These are phyloP conservation scores for Acanthamoeba sp. DNA, from an alignment of 208 protist species.

Conservation along the genomic window DNA sequence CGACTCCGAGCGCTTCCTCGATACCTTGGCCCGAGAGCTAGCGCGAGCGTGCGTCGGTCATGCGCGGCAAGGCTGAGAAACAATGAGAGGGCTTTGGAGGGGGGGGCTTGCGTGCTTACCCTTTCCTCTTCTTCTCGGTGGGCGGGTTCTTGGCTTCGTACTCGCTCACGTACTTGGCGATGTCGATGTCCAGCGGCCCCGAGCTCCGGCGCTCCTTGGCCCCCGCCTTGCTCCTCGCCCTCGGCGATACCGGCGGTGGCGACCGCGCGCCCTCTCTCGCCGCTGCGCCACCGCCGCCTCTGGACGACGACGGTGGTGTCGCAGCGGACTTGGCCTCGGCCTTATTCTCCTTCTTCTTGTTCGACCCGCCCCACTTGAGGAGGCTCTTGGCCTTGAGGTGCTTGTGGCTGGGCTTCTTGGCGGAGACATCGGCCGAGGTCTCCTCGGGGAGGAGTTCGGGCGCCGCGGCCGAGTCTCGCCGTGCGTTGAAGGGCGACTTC, in stretches of 20 bases:
- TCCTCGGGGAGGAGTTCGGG: background rate
- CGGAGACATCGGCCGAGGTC: background rate
- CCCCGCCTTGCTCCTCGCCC: background rate
- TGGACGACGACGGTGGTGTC: background rate
- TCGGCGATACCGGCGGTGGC: background rate
- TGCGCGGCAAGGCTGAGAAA: too few species aligned
- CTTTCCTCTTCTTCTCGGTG: background rate
- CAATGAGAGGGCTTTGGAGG: too few species aligned
- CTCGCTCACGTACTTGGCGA: conserved; percentile 19
- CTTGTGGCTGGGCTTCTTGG: background rate
- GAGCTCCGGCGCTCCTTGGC: background rate
- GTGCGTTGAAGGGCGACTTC: conserved; percentile 14
- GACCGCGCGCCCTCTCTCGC: background rate
- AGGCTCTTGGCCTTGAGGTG: conserved; percentile 56
- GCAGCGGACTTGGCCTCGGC: background rate
- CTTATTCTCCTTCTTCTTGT: conserved; percentile 9
- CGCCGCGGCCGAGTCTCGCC: background rate
- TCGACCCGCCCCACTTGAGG: conserved; percentile 29
- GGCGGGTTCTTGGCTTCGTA: background rate
- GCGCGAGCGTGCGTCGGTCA: too few species aligned
- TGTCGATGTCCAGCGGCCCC: background rate
- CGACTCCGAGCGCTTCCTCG: background rate
- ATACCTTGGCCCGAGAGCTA: background rate
- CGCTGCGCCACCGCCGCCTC: background rate
- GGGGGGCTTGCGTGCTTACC: background rate